Conservation (phyloP, 805 yeast genomes). For the Torulaspora microellipsoides region DNA sequence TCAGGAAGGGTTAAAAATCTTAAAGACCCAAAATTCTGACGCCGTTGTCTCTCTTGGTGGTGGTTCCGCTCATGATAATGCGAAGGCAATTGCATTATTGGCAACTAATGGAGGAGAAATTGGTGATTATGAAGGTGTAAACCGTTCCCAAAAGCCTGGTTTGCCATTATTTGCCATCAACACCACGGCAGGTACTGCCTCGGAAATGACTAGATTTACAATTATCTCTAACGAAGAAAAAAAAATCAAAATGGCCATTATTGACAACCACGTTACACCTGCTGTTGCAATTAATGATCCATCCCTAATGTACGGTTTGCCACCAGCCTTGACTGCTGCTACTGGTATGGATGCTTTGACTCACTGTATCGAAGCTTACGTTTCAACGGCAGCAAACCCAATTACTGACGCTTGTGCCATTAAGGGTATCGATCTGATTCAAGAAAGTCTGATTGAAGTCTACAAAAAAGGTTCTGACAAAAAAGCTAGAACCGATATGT, state of each 20-base stretch:
- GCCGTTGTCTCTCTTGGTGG: slow-evolving; percentile 45
- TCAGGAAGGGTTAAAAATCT: slow-evolving; percentile 14
- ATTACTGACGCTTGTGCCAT: slow-evolving; percentile 42
- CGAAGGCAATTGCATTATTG: slow-evolving; percentile 40
- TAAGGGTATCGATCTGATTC: slow-evolving; percentile 39
- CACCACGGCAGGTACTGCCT: slow-evolving; percentile 46
- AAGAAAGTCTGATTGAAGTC: slow-evolving; percentile 38
- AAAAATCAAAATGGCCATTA: slow-evolving; percentile 42
- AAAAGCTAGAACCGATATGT: slow-evolving; percentile 41
- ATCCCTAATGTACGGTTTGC: slow-evolving; percentile 38
- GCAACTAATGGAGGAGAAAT: slow-evolving; percentile 40
- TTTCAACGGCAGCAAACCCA: slow-evolving; percentile 45
- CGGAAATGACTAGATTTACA: slow-evolving; percentile 45
- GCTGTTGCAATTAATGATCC: slow-evolving; percentile 43
- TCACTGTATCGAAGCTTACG: slow-evolving; percentile 43
- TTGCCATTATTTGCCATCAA: slow-evolving; percentile 41
- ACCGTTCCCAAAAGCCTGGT: slow-evolving; percentile 27
- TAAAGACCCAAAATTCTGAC: slow-evolving; percentile 25
- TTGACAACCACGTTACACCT: slow-evolving; percentile 41
- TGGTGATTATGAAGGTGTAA: slow-evolving; percentile 40
- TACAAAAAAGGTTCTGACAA: slow-evolving; percentile 38
- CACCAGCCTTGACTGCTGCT: slow-evolving; percentile 39
- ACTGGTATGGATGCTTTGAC: slow-evolving; percentile 44
- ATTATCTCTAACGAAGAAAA: slow-evolving; percentile 39
- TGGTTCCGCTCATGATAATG: slow-evolving; percentile 45